Evolutionary conservation across 108 stramenopile species (phyloP), one percentile per base, ranked within the genome.

Genomic region (Nitzschia putrida): DNA sequence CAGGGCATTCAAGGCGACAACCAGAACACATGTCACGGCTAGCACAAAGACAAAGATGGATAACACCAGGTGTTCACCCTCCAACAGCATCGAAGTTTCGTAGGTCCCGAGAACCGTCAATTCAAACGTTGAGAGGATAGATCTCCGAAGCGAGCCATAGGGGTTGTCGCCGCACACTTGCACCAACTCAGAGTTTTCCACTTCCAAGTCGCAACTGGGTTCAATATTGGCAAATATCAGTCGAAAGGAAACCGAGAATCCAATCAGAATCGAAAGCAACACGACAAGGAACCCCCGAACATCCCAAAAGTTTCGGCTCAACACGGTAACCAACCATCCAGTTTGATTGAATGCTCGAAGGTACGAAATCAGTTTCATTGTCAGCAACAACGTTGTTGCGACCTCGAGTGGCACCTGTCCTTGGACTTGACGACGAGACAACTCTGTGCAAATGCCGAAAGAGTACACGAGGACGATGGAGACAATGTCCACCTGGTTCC

Each of bases 1-100:
- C 40, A 79, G 52, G 12, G 78, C 78, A 52, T 79, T 79, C 60
- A 79, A 52, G 0, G 78, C 66, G 3, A 79, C 66, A 24, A 79
- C 72, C 10, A 79, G 41, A 14, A 79, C 68, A 26, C 52, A 68
- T 12, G 70, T 71, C 14, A 79, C 72, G 0, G 78, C 78, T 4
- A 73, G 12, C 3, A 79, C 61, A 38, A 79, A 79, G 7, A 65
- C 49, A 21, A 79, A 23, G 21, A 45, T 43, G 11, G 64, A 24
- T 3, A 79, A 58, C 9, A 72, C 55, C 16, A 13, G 38, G 6
- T 68, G 37, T 26, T 60, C 37, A 18, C 41, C 20, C 8, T 60
- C 72, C 50, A 69, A 49, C 1, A 79, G 53, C 24, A 79, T 51
- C 13, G 41, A 59, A 6, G 61, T 22, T 2, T 79, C 78, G 70